phyloP scores from a whole-genome alignment of 768 basidiomycete species.

The Tephrocybe rancida region DNA sequence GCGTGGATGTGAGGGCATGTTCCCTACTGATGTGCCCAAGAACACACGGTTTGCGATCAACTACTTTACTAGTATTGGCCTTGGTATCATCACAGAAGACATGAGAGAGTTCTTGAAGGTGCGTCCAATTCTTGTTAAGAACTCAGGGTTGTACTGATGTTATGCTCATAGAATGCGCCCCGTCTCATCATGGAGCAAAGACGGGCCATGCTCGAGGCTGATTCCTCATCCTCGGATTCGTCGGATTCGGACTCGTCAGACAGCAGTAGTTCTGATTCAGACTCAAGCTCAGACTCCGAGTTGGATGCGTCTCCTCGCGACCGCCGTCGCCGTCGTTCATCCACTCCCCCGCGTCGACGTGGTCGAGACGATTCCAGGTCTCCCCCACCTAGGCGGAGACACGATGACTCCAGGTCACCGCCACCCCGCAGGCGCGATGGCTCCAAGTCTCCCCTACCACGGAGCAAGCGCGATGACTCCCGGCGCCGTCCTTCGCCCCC shows the following conservation, averaged over 20 bases:
- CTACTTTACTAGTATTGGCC: conserved; percentile 94
- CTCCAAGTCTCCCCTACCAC: conserved; percentile 26
- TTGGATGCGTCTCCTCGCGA: conserved; percentile 22
- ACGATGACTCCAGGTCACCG: conserved; percentile 26
- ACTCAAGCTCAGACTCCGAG: conserved; percentile 20
- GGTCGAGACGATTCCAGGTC: conserved; percentile 19
- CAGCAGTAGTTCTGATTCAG: conserved; percentile 23
- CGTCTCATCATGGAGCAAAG: conserved; percentile 93
- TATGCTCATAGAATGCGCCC: conserved; percentile 76
- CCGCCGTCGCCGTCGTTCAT: conserved; percentile 26
- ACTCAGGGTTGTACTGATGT: conserved; percentile 7
- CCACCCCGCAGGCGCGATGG: conserved; percentile 22
- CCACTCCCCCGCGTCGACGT: conserved; percentile 27
- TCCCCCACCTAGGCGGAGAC: conserved; percentile 19
- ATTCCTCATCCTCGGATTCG: conserved; percentile 39
- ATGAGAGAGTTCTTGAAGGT: conserved; percentile 97
- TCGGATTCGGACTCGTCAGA: conserved; percentile 42
- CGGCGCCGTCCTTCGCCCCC: conserved; percentile 14
- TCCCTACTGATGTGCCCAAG: conserved; percentile 96
- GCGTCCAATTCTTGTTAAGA: conserved; percentile 23
- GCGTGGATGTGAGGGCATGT: conserved; percentile 77
- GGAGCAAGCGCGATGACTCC: conserved; percentile 11
- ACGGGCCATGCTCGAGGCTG: conserved; percentile 80
- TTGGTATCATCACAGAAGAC: conserved; percentile 90
- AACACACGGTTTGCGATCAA: conserved; percentile 97